Conservation (phyloP, 441 rosid species). For the Adansonia rubrostipa region DNA sequence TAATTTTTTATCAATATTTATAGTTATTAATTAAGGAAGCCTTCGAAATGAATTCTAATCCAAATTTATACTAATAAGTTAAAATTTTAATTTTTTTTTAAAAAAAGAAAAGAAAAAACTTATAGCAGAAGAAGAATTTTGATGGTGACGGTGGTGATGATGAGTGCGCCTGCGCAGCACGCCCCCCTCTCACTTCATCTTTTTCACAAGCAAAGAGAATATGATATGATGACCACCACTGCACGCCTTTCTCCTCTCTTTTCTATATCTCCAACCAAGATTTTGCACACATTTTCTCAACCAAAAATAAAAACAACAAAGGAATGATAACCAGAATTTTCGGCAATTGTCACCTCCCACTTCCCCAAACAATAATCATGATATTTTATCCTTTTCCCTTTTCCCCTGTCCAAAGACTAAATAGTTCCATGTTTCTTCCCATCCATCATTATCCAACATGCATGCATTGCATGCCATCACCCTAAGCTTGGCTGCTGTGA, state of each 20-base stretch:
- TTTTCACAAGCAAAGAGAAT: constrained; percentile 40
- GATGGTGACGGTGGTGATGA: constrained; percentile 38
- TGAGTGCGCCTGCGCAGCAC: constrained; percentile 51
- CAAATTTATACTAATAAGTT: too few species aligned
- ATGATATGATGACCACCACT: constrained; percentile 46
- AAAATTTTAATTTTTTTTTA: background rate
- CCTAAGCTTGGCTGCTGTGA: background rate
- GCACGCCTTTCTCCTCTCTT: constrained; percentile 43
- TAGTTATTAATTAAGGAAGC: too few species aligned
- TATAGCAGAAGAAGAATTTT: background rate
- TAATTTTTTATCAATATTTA: too few species aligned
- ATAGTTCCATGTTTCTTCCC: background rate
- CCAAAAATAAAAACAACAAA: too few species aligned
- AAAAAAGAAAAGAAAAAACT: background rate
- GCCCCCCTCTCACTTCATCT: constrained; percentile 40
- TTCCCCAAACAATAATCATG: background rate
- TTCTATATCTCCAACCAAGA: background rate
- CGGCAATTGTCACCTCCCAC: background rate
- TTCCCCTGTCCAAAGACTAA: too few species aligned
- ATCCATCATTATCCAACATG: background rate
- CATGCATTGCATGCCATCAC: background rate
- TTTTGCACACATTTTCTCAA: background rate
- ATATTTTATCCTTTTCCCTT: background rate
- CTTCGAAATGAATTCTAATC: too few species aligned
- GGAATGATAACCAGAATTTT: background rate